Percentiles rank a stretch among this genome's conserved stretches.
Evolutionary conservation across 129 eudicot genomes (phyloP).

Genomic region (Lactuca saligna): DNA sequence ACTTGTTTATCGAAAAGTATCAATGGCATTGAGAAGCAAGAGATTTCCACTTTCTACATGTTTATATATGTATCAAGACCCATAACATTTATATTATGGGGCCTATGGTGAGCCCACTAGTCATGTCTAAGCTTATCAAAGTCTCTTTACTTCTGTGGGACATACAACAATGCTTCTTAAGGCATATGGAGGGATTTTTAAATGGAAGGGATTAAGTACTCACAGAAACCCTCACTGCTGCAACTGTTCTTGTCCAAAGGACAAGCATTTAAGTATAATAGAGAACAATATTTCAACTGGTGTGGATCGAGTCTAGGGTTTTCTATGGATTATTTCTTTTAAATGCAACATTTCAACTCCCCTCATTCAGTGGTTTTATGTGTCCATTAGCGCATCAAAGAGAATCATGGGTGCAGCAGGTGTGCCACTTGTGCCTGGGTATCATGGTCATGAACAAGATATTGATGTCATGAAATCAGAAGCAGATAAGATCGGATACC

Average conservation of each 20-base stretch:
- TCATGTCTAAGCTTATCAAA: no score
- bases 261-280: no score
- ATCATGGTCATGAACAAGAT: conserved; percentile 95
- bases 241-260: no score
- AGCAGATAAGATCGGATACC: conserved; percentile 98
- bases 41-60: neutral
- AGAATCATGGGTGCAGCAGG: conserved; percentile 99
- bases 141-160: no score
- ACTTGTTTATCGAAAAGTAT: conserved; percentile 4
- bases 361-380: conserved; percentile 17
- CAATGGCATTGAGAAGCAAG: neutral
- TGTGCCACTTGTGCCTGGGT: conserved; percentile 98
- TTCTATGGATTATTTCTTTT: conserved; percentile 1
- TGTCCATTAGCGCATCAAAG: conserved; percentile 84
- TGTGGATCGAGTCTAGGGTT: neutral
- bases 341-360: conserved; percentile 8
- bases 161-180: no score
- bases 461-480: conserved; percentile 78
- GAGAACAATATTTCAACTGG: no score
- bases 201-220: no score
- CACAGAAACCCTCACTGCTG: no score
- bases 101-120: no score
- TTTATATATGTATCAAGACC: no score
- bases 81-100: no score
- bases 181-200: no score